These are phyloP conservation scores for Pavlovales sp. DNA, from an alignment of 208 protist genomes.

Conservation along the genomic window DNA sequence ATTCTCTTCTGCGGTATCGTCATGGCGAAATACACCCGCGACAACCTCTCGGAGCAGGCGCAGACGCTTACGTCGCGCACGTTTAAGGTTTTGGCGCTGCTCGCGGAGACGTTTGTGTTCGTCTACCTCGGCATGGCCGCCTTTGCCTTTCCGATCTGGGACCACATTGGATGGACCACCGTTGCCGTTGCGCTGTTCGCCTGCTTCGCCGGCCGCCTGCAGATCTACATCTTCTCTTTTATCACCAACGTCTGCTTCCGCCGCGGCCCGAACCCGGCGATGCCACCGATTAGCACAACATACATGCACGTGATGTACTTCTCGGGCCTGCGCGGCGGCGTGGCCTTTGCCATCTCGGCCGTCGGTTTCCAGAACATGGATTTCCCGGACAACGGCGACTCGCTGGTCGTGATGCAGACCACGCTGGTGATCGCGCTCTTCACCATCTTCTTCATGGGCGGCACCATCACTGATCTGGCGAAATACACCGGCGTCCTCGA, in stretches of 20 bases:
- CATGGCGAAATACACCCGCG: constrained; percentile 60
- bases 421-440: constrained; percentile 56
- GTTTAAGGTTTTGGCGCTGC: constrained; percentile 57
- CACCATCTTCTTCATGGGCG: constrained; percentile 53
- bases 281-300: constrained; percentile 43
- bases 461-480: neutral
- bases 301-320: constrained; percentile 65
- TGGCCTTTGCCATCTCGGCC: constrained; percentile 64
- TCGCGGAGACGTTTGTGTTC: constrained; percentile 65
- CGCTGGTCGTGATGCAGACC: constrained; percentile 14
- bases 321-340: constrained; percentile 66
- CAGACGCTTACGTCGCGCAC: constrained; percentile 34
- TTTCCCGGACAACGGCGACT: neutral
- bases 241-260: constrained; percentile 54
- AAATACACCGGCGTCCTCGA: too few relatives aligned
- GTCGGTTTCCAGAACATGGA: constrained; percentile 34
- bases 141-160: constrained; percentile 41
- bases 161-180: constrained; percentile 41
- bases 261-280: neutral
- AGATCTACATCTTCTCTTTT: constrained; percentile 61
- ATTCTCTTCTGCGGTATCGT: constrained; percentile 70
- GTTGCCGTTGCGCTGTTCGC: constrained; percentile 39
- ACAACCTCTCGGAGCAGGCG: constrained; percentile 50
- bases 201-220: constrained; percentile 49
- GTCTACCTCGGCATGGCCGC: constrained; percentile 62